Evolutionary conservation across 2,329 filamentous ascomycete species (phyloP), one percentile per base, ranked within the genome.

Genomic region (Trichoderma sp.): DNA sequence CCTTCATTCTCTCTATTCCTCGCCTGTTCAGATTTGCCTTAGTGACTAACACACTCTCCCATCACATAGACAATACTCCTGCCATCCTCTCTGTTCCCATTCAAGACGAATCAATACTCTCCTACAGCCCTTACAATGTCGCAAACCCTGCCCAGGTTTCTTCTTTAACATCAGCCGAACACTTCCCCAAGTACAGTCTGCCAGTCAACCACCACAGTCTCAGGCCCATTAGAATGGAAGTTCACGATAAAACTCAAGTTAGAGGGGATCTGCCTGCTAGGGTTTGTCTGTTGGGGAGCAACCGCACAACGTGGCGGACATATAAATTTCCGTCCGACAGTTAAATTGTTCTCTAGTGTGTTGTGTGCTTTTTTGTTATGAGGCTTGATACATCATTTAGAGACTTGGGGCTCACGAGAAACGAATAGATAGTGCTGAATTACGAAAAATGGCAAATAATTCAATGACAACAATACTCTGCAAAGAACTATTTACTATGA

Each of bases 141-240:
- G 68, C 62, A 7, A 75, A 77, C 1, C 77, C 77, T 1, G 45
- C 41, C 6, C 71, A 79, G 12, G 63, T 62, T 0, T 14, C 74
- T 5, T 63, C 35, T 3, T 5, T 16, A 24, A 71, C 80, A 18
- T 72, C 78, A 1, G 71, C 74, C 3, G 77, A 80, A 3, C 66
- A 35, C 2, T 81, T 80, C 24, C 31, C 31, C 8, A 62, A 77
- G 56, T 82, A 81, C 65, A 73, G 66, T 0, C 79, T 85, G 7
- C 83, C 83, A 1, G 78, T 77, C 14, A 80, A 76, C 31, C 79
- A 80, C 7, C 75, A 76, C 18, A 35, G 78, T 3, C 75, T 81
- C 67, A 80, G 78, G 12, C 88, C 89, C 0, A 81, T 86, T 3
- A 84, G 85, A 71, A 90, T 91, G 87, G 87, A 90, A 76, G 85